These are phyloP conservation scores for Dactylis glomerata DNA, from an alignment of 176 grass and related monocot species.

Conservation along the genomic window DNA sequence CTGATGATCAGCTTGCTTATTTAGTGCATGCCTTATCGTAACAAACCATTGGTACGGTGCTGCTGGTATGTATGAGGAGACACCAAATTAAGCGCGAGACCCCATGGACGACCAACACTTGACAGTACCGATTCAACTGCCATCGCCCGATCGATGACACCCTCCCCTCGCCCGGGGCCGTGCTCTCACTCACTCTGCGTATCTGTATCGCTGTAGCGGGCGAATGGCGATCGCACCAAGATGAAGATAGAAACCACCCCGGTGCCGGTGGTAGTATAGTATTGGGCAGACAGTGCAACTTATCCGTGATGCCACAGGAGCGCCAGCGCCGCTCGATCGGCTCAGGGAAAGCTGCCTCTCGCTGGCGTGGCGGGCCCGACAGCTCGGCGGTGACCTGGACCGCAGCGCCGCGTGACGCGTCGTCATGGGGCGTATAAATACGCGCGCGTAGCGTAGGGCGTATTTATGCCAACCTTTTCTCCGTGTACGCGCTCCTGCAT, in stretches of 20 bases:
- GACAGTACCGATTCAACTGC: not conserved
- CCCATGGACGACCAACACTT: too few relatives aligned
- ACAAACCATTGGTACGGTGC: too few relatives aligned
- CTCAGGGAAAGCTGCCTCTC: not conserved
- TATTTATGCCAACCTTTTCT: not conserved
- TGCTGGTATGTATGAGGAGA: too few relatives aligned
- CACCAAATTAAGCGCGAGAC: too few relatives aligned
- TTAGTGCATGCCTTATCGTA: not conserved
- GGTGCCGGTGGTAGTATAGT: too few relatives aligned
- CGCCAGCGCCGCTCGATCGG: not conserved
- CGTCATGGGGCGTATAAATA: conserved; percentile 23
- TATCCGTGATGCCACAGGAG: not conserved
- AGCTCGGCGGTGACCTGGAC: not conserved
- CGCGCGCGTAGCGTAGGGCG: not conserved
- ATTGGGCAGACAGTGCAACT: not conserved
- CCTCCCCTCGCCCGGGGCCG: too few relatives aligned
- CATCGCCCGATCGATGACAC: not conserved
- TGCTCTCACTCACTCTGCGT: not conserved
- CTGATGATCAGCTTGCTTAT: not conserved
- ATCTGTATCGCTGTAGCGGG: not conserved
- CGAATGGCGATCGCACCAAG: not conserved
- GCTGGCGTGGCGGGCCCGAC: not conserved
- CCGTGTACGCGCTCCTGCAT: not conserved
- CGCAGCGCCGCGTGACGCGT: not conserved
- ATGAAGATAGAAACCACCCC: not conserved